A percentile compares a stretch with the other conserved stretches of the same genome.
phyloP scores from a whole-genome alignment of 225 moss, liverwort and hornwort genomes.

The Bryum argenteum region DNA sequence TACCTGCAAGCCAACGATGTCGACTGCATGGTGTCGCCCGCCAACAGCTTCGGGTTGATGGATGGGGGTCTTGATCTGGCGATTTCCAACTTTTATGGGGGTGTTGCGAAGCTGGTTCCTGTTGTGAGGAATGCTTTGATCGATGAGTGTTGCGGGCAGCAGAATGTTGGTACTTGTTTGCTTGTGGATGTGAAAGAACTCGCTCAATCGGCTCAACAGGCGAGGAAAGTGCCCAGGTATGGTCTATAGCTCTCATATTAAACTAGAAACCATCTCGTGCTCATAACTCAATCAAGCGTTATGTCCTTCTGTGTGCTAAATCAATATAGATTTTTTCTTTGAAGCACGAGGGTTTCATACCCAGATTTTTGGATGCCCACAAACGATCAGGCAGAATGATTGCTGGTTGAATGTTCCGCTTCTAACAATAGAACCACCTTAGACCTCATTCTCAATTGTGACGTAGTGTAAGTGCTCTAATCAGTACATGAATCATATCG shows the following conservation, averaged over 20 bases:
- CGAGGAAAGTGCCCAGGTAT: conserved; percentile 55
- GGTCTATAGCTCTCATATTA: background rate
- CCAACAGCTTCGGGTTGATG: conserved; percentile 62
- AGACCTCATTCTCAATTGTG: too few species aligned
- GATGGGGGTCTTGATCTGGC: conserved; percentile 55
- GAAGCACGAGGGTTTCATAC: too few species aligned
- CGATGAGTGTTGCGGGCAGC: conserved; percentile 60
- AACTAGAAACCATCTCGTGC: too few species aligned
- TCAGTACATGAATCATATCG: too few species aligned
- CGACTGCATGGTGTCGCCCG: conserved; percentile 54
- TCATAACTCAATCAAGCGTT: too few species aligned
- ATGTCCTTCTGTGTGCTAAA: too few species aligned
- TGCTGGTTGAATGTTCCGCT: too few species aligned
- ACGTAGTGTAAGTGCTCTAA: too few species aligned
- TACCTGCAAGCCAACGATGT: conserved; percentile 34
- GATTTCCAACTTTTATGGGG: conserved; percentile 52
- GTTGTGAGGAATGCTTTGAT: conserved; percentile 42
- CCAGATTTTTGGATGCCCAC: too few species aligned
- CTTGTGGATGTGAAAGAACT: conserved; percentile 48
- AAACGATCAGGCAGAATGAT: too few species aligned
- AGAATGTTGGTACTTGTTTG: conserved; percentile 57
- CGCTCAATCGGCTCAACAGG: conserved; percentile 30
- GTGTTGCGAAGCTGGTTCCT: conserved; percentile 47
- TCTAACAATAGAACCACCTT: too few species aligned
- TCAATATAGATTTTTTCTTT: too few species aligned